Percentiles rank a stretch among this genome's conserved stretches.
phyloP scores from a whole-genome alignment of 1,284 basidiomycete genomes.

The Peniophora sp. region DNA sequence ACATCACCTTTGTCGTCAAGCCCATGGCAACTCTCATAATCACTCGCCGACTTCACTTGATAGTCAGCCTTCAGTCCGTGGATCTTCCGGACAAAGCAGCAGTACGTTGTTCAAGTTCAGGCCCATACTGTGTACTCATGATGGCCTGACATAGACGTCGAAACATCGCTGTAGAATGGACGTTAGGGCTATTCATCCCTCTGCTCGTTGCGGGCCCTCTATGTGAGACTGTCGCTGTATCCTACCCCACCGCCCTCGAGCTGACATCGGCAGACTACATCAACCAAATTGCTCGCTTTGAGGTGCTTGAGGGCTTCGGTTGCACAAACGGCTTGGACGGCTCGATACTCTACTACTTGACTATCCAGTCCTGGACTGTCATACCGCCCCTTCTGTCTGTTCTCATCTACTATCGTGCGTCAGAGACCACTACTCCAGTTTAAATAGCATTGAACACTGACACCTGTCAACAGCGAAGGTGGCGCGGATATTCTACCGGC shows the following conservation, averaged over 20 bases:
- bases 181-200: not conserved
- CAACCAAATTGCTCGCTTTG: not conserved
- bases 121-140: not conserved
- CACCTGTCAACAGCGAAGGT: not conserved
- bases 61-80: not conserved
- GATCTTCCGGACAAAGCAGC: not conserved
- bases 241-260: no score
- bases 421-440: not conserved
- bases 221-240: not conserved
- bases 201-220: not conserved
- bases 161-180: not conserved
- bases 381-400: not conserved
- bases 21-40: not conserved
- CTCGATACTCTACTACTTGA: not conserved
- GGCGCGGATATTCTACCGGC: not conserved
- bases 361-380: not conserved
- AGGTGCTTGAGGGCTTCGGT: not conserved
- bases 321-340: not conserved
- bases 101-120: not conserved
- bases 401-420: not conserved
- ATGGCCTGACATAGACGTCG: not conserved
- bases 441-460: no score
- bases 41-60: not conserved
- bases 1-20: not conserved
- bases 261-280: not conserved